These are phyloP conservation scores for Tephrocybe rancida DNA, from an alignment of 768 basidiomycete species.

Conservation along the genomic window DNA sequence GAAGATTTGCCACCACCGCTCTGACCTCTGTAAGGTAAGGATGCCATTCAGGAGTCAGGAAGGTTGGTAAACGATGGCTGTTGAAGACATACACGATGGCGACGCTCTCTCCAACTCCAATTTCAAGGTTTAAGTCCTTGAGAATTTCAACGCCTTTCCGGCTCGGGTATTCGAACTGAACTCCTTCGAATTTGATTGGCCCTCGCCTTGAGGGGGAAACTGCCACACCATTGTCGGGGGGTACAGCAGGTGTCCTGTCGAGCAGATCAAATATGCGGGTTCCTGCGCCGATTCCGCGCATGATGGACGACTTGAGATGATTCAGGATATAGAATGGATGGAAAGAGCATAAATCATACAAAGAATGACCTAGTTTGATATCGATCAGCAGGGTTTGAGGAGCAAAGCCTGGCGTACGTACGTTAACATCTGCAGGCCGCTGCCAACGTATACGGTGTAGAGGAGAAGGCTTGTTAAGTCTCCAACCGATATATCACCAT, in stretches of 20 bases:
- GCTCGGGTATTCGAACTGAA: slow-evolving; percentile 89
- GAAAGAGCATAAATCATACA: slow-evolving; percentile 40
- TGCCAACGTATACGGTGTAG: slow-evolving; percentile 90
- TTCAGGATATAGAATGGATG: slow-evolving; percentile 30
- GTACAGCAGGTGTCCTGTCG: slow-evolving; percentile 77
- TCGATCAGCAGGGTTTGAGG: slow-evolving; percentile 3
- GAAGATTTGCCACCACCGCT: slow-evolving; percentile 96
- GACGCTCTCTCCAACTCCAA: slow-evolving; percentile 84
- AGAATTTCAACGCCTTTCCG: slow-evolving; percentile 81
- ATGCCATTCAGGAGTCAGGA: background rate
- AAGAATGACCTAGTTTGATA: slow-evolving; percentile 46
- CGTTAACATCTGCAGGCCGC: slow-evolving; percentile 80
- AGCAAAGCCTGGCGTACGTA: slow-evolving; percentile 33
- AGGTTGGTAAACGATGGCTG: background rate
- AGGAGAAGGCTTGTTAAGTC: slow-evolving; percentile 88
- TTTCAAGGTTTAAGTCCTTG: slow-evolving; percentile 78
- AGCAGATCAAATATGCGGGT: slow-evolving; percentile 93
- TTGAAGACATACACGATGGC: slow-evolving; percentile 82
- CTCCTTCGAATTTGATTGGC: slow-evolving; percentile 76
- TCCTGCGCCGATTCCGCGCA: slow-evolving; percentile 96
- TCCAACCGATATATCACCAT: slow-evolving; percentile 87
- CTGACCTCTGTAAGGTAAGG: slow-evolving; percentile 53
- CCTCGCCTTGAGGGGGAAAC: slow-evolving; percentile 64
- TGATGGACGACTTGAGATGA: slow-evolving; percentile 74
- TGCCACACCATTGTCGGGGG: slow-evolving; percentile 59